Base-by-base conservation (phyloP, 768 basidiomycete genomes). In the Boletus subcaerulescens region DNA sequence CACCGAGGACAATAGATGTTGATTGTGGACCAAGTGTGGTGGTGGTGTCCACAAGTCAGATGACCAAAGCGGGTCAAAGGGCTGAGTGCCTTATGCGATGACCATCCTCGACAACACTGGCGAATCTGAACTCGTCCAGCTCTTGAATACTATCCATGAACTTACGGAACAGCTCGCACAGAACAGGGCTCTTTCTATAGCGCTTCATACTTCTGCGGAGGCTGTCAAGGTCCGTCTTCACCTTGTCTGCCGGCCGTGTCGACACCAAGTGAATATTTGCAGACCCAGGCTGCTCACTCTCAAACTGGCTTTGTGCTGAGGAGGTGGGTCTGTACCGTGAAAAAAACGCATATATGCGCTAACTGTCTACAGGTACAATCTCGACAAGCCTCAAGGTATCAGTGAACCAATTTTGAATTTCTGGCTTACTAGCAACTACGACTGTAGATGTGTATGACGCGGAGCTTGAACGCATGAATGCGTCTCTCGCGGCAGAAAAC, bases 301-400 rank as follows among this genome's bases (percentile, higher is more conserved):
- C 90, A 94, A 60, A 90, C 91, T 1, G 95, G 96, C 3, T 98
- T 95, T 71, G 93, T 95, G 10, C 73, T 98, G 40, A 80, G 95
- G 57, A 80, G 87, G 88, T 87, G 58, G 31, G 82, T 74, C 38
- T 20, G 43, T 51, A 48, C 26, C 36, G 15, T 24, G 18, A 7
- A 12, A 10, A 10, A 29, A 36, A 32, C 17, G 46, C n/a, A 39
- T 31, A 41, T 18, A 20, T n/a, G 38, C 8, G 32, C 10, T 55
- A 9, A 66, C 14, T 13, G 18, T 45, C 42, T 9, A 48, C 45
- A 69, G 93, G 55, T 98, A 89, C 74, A 98, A 98, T 68, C 71
- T 86, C 66, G 95, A 98, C 72, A 88, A 94, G 58, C 76, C 86
- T 32, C 81, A 90, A 82, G 92, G 92, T 92, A 60, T 53, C 39